Evolutionary conservation across 805 yeast species (phyloP), one percentile per base, ranked within the genome.

Genomic region (Monosporozyma aquatica): DNA sequence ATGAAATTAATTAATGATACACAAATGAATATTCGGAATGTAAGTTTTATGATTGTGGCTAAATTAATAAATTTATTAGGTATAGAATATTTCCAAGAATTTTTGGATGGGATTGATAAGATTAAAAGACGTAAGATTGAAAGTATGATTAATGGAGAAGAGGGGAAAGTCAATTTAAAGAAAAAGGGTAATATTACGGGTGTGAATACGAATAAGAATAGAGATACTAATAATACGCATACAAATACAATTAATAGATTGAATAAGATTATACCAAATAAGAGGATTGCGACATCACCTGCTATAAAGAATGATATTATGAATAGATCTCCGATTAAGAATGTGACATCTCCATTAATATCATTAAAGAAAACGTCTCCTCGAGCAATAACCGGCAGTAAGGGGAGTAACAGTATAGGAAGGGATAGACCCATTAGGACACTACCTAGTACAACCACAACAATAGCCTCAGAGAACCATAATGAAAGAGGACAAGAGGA

Each of bases 1-100:
- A 6, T 7, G 5, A 27, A 27, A 13, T 18, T 85, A n/a, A 72
- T 87, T 33, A 69, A 75, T 32, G 98, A 92, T 51, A 79, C 95
- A 0, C 84, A 82, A 56, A 94, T 87, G 38, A 84, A 90, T 1
- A 81, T 85, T 2, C 75, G 98, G 56, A 75, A 79, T 40, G 78
- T 80, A 4, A 82, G 90, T 0, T 81, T 87, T 36, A 84, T 81
- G 53, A 70, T 80, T 50, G 72, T 87, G 28, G 97, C 96, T 6
- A 77, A 84, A 0, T 61, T 87, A 39, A 80, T 85, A 81, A 86
- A 83, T 59, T 72, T 87, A n/a, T 71, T 80, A 11, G 96, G 95
- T 0, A 82, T 76, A 53, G 67, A 87, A 41, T 80, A 76, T 40
- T 63, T 87, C 49, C 75, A 66, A 40, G 67, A 72, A 3, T 71